A percentile compares a stretch with the other conserved stretches of the same genome.
phyloP scores from a whole-genome alignment of 2,329 filamentous ascomycete genomes.

The Dryadomyces quercus-mongolicae region DNA sequence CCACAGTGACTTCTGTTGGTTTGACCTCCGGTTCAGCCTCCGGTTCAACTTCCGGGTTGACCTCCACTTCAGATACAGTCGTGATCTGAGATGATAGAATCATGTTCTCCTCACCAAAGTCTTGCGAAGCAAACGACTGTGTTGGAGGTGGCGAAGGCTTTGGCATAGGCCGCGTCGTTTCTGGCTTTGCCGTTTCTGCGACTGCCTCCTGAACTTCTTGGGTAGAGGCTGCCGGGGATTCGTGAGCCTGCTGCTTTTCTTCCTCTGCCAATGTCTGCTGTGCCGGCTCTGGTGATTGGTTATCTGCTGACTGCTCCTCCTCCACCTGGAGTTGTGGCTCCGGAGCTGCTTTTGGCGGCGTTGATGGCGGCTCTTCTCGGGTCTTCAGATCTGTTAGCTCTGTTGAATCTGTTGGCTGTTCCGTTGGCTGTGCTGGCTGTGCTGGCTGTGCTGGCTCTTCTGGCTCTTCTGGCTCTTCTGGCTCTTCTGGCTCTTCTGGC shows the following conservation, averaged over 20 bases:
- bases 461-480: neutral
- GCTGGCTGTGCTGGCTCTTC: neutral
- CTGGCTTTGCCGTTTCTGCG: neutral
- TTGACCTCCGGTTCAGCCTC: neutral
- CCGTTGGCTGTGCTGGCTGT: too few relatives aligned
- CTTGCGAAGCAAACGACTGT: conserved; percentile 1
- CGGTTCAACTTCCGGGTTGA: neutral
- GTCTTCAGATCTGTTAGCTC: too few relatives aligned
- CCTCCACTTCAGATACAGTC: neutral
- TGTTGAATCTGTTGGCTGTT: too few relatives aligned
- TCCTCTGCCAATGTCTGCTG: neutral
- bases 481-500: neutral
- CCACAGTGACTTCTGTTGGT: too few relatives aligned
- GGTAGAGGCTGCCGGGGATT: too few relatives aligned
- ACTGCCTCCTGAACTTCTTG: neutral
- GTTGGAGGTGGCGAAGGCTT: conserved; percentile 1
- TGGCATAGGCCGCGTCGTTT: neutral
- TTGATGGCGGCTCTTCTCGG: neutral
- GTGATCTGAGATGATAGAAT: neutral
- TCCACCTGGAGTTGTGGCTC: neutral
- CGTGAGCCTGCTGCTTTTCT: neutral
- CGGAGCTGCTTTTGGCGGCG: neutral
- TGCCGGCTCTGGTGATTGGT: neutral
- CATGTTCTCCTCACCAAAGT: neutral
- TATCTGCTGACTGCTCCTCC: too few relatives aligned